These are phyloP conservation scores for Calonectria pseudoreteaudii DNA, from an alignment of 2,329 filamentous ascomycete species.

Conservation along the genomic window DNA sequence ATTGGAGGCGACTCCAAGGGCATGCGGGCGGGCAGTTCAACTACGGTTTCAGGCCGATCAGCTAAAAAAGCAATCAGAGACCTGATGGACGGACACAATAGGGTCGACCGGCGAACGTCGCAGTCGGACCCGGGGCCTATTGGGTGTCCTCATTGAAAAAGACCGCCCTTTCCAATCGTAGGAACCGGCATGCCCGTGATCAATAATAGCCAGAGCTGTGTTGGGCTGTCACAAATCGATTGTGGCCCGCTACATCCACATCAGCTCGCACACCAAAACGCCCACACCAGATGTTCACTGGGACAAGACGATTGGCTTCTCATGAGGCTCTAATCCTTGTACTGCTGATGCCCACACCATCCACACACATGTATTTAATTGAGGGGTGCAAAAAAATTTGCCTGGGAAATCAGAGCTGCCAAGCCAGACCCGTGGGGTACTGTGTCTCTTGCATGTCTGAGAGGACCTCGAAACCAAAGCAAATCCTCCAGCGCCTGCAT, in stretches of 20 bases:
- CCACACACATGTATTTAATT: not conserved
- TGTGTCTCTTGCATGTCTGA: conserved; percentile 31
- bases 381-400: conserved; percentile 2
- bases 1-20: conserved; percentile 4
- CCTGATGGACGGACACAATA: not conserved
- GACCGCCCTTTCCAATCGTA: conserved; percentile 10
- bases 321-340: not conserved
- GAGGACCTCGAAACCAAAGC: conserved; percentile 22
- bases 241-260: conserved; percentile 1
- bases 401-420: conserved; percentile 11
- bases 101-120: not conserved
- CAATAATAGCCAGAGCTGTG: not conserved
- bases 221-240: conserved; percentile 17
- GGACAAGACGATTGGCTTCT: conserved; percentile 12
- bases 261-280: not conserved
- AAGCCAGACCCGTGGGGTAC: conserved; percentile 5
- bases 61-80: conserved; percentile 29
- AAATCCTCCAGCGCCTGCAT: conserved; percentile 14
- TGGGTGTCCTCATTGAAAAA: not conserved
- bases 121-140: not conserved
- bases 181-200: conserved; percentile 5
- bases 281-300: not conserved
- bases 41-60: conserved; percentile 17
- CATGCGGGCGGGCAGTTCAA: not conserved
- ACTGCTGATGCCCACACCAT: not conserved